Percentiles rank a stretch among this genome's conserved stretches.
Evolutionary conservation across 495 filamentous ascomycete genomes (phyloP).

Genomic region (Neurospora sp.): DNA sequence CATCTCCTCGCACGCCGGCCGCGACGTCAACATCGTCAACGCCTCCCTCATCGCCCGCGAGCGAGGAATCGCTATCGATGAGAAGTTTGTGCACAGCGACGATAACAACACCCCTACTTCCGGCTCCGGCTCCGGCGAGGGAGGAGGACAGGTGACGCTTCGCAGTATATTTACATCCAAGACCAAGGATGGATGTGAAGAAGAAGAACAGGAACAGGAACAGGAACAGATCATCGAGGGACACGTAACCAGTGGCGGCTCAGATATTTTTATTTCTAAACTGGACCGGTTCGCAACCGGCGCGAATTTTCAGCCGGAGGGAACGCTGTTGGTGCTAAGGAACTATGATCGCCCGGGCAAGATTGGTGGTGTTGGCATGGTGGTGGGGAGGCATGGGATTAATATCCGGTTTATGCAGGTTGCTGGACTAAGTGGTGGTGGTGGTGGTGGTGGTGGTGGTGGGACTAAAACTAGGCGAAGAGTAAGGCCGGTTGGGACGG

Average conservation of each 20-base stretch:
- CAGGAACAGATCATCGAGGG: constrained; percentile 51
- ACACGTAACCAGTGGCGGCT: constrained; percentile 46
- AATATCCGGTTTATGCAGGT: constrained; percentile 69
- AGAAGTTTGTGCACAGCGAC: constrained; percentile 44
- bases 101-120: constrained; percentile 39
- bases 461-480: constrained; percentile 1
- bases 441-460: constrained; percentile 6
- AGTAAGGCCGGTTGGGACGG: neutral
- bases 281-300: constrained; percentile 45
- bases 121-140: constrained; percentile 44
- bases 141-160: constrained; percentile 39
- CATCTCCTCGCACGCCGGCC: constrained; percentile 45
- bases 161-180: constrained; percentile 12
- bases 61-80: constrained; percentile 58
- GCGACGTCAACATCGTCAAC: constrained; percentile 68
- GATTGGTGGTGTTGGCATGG: constrained; percentile 58
- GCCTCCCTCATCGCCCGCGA: constrained; percentile 57
- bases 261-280: constrained; percentile 50
- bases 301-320: constrained; percentile 52
- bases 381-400: constrained; percentile 50
- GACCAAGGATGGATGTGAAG: constrained; percentile 16
- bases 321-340: constrained; percentile 53
- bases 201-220: constrained; percentile 41
- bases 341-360: constrained; percentile 66
- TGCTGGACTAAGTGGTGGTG: constrained; percentile 31